Conservation (phyloP, 1,284 basidiomycete species). For the Puccinia coronata region DNA sequence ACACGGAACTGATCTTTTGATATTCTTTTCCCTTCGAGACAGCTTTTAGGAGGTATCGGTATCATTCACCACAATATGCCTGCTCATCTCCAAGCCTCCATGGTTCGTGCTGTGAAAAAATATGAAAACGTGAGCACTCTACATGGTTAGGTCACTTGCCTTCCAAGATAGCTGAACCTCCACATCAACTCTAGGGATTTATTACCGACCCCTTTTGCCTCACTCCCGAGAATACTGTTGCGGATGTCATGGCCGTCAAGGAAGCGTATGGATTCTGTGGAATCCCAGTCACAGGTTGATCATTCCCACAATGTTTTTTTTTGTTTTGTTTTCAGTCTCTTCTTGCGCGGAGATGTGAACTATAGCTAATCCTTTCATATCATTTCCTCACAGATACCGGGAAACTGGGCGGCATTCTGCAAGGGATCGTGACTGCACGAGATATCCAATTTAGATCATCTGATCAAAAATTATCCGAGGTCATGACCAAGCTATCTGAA, state of each 20-base stretch:
- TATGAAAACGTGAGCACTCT: conserved; percentile 52
- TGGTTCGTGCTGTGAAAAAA: conserved; percentile 96
- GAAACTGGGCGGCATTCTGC: conserved; percentile 79
- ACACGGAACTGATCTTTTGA: too few relatives aligned
- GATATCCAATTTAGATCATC: conserved; percentile 90
- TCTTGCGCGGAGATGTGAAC: background rate
- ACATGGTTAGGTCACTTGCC: background rate
- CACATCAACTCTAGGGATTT: conserved; percentile 73
- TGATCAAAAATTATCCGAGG: conserved; percentile 70
- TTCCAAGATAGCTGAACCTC: background rate
- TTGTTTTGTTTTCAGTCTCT: too few relatives aligned
- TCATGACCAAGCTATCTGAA: conserved; percentile 76
- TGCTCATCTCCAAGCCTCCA: conserved; percentile 82
- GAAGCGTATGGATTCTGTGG: conserved; percentile 89
- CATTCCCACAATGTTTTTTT: conserved; percentile 9
- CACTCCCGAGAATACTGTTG: conserved; percentile 74
- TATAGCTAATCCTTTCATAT: background rate
- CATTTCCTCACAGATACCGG: conserved; percentile 72
- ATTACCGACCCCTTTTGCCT: conserved; percentile 91
- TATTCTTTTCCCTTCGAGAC: conserved; percentile 53
- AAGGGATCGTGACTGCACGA: conserved; percentile 94
- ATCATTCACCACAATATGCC: conserved; percentile 98
- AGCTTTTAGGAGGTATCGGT: conserved; percentile 94
- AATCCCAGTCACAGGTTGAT: conserved; percentile 91
- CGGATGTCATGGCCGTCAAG: conserved; percentile 92